Evolutionary conservation across 805 yeast species (phyloP).

Genomic region (Cephaloascus albidus): DNA sequence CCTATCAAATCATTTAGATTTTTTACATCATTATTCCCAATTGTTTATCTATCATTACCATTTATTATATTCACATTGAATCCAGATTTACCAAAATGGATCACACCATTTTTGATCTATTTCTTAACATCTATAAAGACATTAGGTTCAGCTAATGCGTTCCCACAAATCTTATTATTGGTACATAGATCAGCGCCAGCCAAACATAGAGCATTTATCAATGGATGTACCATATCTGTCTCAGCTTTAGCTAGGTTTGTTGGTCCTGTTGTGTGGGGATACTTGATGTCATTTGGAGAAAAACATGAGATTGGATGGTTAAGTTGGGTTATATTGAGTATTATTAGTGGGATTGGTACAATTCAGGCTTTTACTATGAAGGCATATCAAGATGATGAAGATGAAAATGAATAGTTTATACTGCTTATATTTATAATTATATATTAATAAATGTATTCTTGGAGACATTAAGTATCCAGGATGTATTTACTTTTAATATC

Average conservation of each 20-base stretch:
- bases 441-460: too few species aligned
- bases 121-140: slow-evolving; percentile 21
- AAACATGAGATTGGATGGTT: slow-evolving; percentile 16
- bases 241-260: slow-evolving; percentile 45
- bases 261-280: slow-evolving; percentile 53
- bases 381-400: slow-evolving; percentile 10
- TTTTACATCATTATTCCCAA: slow-evolving; percentile 30
- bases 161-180: slow-evolving; percentile 43
- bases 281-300: slow-evolving; percentile 25
- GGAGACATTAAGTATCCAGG: too few species aligned
- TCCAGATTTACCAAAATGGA: slow-evolving; percentile 13
- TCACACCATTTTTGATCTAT: slow-evolving; percentile 16
- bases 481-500: too few species aligned
- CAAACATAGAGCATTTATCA: slow-evolving; percentile 47
- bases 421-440: too few species aligned
- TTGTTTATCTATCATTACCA: slow-evolving; percentile 37
- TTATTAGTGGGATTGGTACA: slow-evolving; percentile 10
- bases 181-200: slow-evolving; percentile 46
- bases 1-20: slow-evolving; percentile 33
- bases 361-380: slow-evolving; percentile 12
- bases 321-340: slow-evolving; percentile 19
- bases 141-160: slow-evolving; percentile 34
- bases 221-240: slow-evolving; percentile 46
- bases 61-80: slow-evolving; percentile 33
- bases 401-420: slow-evolving; percentile 2